phyloP scores from a whole-genome alignment of 208 protist species.

The Polymyxa betae region DNA sequence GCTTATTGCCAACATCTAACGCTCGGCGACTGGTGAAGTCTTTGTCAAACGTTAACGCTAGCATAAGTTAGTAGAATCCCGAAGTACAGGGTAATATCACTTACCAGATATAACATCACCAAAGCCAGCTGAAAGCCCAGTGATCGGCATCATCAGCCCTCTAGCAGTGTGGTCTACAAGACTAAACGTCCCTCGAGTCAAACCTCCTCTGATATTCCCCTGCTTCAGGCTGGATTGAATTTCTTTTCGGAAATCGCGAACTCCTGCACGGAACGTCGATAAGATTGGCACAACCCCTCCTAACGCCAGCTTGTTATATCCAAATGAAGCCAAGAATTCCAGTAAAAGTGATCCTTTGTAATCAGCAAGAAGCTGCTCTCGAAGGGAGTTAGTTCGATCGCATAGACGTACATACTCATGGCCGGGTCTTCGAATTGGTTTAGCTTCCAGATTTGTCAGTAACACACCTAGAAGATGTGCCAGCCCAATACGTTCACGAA shows the following conservation, averaged over 20 bases:
- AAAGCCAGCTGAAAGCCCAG: not conserved
- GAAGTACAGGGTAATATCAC: not conserved
- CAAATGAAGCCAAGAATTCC: constrained; percentile 38
- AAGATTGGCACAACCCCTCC: constrained; percentile 10
- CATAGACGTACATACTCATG: constrained; percentile 11
- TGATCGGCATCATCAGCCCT: constrained; percentile 36
- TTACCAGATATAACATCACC: constrained; percentile 4
- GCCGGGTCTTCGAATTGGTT: not conserved
- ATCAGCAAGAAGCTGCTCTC: not conserved
- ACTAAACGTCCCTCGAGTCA: constrained; percentile 38
- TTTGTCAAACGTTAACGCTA: constrained; percentile 36
- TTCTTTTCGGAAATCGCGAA: constrained; percentile 22
- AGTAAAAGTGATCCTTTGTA: constrained; percentile 41
- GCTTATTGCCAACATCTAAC: constrained; percentile 2
- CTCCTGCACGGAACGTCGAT: constrained; percentile 9
- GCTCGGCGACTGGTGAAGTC: constrained; percentile 5
- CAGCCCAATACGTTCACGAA: not conserved
- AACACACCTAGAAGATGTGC: not conserved
- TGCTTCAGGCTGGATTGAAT: not conserved
- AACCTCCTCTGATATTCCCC: not conserved
- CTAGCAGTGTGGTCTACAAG: constrained; percentile 24
- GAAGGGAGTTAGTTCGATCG: not conserved
- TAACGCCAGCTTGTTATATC: not conserved
- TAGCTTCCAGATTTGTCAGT: constrained; percentile 40
- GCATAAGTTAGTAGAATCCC: not conserved